Percentiles rank a stretch among this genome's conserved stretches.
Conservation (phyloP, 1,284 basidiomycete species). For the Meira nashicola region DNA sequence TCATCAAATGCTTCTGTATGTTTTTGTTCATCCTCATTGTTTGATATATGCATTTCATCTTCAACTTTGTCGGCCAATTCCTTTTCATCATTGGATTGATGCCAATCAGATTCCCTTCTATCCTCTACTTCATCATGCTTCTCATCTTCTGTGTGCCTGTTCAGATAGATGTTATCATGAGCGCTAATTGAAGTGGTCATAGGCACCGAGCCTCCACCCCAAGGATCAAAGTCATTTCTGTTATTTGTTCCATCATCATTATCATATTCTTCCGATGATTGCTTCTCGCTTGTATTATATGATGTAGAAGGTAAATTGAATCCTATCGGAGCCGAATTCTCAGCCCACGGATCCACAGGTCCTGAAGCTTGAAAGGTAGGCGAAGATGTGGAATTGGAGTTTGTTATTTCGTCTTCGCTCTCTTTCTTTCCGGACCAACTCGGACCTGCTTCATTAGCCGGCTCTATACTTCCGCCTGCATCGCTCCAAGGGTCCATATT, state of each 20-base stretch:
- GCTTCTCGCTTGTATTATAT: background rate
- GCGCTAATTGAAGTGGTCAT: background rate
- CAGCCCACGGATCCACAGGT: conserved; percentile 3
- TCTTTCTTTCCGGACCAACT: background rate
- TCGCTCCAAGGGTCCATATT: conserved; percentile 2
- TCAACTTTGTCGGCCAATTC: background rate
- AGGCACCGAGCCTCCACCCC: background rate
- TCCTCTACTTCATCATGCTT: background rate
- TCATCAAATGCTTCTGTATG: background rate
- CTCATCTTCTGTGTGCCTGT: background rate
- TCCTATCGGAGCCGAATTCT: background rate
- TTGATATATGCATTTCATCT: background rate
- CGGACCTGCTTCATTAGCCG: background rate
- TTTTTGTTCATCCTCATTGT: background rate
- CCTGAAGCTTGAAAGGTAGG: background rate
- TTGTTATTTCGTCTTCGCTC: background rate
- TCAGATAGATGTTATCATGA: background rate
- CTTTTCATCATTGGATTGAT: background rate
- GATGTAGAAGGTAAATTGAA: background rate
- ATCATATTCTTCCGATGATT: background rate
- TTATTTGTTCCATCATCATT: background rate
- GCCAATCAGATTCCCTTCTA: background rate
- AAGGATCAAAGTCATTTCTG: conserved; percentile 2
- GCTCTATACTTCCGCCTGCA: background rate
- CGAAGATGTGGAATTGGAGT: background rate